Evolutionary conservation across 176 grass and related monocot species (phyloP), one percentile per base, ranked within the genome.

Genomic region (Olyra latifolia): DNA sequence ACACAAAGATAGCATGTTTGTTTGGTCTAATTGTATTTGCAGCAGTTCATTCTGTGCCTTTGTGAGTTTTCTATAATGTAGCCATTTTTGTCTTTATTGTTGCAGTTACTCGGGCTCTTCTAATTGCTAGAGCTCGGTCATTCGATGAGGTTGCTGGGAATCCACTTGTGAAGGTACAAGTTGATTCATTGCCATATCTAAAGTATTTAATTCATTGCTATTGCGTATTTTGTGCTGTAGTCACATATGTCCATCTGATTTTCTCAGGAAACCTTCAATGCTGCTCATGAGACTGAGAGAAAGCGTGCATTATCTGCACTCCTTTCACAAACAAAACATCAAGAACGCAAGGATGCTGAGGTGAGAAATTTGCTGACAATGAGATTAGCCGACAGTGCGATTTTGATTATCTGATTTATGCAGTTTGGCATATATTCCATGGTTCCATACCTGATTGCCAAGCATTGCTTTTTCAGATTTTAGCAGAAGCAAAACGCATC

Each of bases 401-500:
- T 74, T 53, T 29, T 62, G 30, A 73, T 43, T 75, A 74, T 25
- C 10, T 74, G 79, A 68, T 11, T 71, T 82, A 15, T 74, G 47
- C 23, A 50, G 27, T 78, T 83, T 55, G 25, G 53, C 16, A 55
- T 84, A 6, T 57, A 38, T 70, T 77, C 35, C 48, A 24, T 64
- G 47, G 19, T 80, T 60, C 39, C 58, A 14, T 53, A 50, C 59
- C 43, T 76, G 44, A 84, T 74, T 66, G 50, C 50, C 28, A 66
- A 42, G 23, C 75, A 28, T 22, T 71, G 6, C 29, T 10, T 54
- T 86, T 92, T 89, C 77, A 98, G 96, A 92, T 89, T 80, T 87
- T 98, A 53, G 83, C 90, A 46, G 96, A 95, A 91, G 96, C 96
- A 57, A 98, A 98, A 79, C 88, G 87, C 32, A 98, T 98, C 81